phyloP scores from a whole-genome alignment of 192 early-diverging fungal genomes.

The Entomortierella lignicola region DNA sequence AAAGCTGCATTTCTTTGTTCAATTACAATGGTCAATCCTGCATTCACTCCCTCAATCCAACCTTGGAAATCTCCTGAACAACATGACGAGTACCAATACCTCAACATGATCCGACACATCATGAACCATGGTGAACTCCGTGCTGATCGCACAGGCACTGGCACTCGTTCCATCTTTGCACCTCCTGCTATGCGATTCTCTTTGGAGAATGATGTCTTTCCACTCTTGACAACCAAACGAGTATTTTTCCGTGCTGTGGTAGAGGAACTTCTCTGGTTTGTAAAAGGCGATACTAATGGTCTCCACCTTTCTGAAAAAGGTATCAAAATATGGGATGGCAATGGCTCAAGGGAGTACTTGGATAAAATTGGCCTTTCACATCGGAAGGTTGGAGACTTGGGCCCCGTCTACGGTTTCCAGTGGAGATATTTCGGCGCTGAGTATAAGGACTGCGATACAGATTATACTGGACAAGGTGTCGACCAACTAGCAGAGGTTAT shows the following conservation, averaged over 20 bases:
- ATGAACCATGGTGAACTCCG: slow-evolving; percentile 79
- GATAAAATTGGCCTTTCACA: slow-evolving; percentile 83
- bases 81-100: slow-evolving; percentile 91
- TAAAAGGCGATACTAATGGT: slow-evolving; percentile 89
- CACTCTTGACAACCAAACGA: slow-evolving; percentile 95
- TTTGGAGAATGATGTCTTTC: slow-evolving; percentile 79
- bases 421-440: slow-evolving; percentile 99
- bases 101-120: slow-evolving; percentile 78
- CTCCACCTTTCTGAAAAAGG: slow-evolving; percentile 79
- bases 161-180: slow-evolving; percentile 84
- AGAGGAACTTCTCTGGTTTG: slow-evolving; percentile 97
- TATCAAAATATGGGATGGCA: slow-evolving; percentile 89
- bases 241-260: slow-evolving; percentile 91
- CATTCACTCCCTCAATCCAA: slow-evolving; percentile 40
- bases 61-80: slow-evolving; percentile 41
- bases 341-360: slow-evolving; percentile 91
- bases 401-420: slow-evolving; percentile 98
- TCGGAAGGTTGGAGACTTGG: slow-evolving; percentile 88
- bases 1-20: neutral
- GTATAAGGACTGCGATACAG: slow-evolving; percentile 83
- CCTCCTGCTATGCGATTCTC: slow-evolving; percentile 90
- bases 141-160: slow-evolving; percentile 91
- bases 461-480: slow-evolving; percentile 92
- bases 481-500: slow-evolving; percentile 94
- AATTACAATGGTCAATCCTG: slow-evolving; percentile 28